phyloP scores from a whole-genome alignment of 257 asterid genomes.

The Mitragyna speciosa region DNA sequence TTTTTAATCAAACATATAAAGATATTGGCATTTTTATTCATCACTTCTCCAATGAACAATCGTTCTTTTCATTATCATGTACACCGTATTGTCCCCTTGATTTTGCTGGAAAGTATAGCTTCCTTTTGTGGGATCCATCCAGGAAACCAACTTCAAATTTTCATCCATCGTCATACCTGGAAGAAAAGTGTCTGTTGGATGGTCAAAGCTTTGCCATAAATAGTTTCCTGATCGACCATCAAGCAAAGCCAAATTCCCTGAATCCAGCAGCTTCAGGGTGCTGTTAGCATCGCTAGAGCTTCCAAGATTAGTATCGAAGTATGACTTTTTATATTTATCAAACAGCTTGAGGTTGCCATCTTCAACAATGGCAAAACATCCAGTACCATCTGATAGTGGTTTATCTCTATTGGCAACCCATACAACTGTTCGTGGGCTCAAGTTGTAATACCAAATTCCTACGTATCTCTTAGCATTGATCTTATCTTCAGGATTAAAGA shows the following conservation, averaged over 20 bases:
- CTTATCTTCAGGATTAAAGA: constrained; percentile 25
- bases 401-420: constrained; percentile 47
- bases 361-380: constrained; percentile 17
- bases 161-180: constrained; percentile 42
- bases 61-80: background rate
- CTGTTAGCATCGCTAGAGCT: constrained; percentile 3
- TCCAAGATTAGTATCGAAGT: background rate
- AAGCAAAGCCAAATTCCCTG: constrained; percentile 43
- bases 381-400: background rate
- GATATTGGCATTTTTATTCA: too few species aligned
- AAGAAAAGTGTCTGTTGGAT: constrained; percentile 47
- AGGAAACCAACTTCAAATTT: constrained; percentile 15
- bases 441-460: constrained; percentile 45
- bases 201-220: constrained; percentile 44
- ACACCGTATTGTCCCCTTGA: background rate
- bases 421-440: constrained; percentile 28
- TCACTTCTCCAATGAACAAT: constrained; percentile 25
- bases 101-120: constrained; percentile 23
- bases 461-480: constrained; percentile 17
- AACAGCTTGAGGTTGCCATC: constrained; percentile 36
- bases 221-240: constrained; percentile 21
- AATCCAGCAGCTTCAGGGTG: constrained; percentile 36
- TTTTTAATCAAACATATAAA: too few species aligned
- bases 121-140: constrained; percentile 25
- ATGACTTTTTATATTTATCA: background rate